Base-by-base conservation (phyloP, 2,329 filamentous ascomycete genomes). In the Nemania sp. region DNA sequence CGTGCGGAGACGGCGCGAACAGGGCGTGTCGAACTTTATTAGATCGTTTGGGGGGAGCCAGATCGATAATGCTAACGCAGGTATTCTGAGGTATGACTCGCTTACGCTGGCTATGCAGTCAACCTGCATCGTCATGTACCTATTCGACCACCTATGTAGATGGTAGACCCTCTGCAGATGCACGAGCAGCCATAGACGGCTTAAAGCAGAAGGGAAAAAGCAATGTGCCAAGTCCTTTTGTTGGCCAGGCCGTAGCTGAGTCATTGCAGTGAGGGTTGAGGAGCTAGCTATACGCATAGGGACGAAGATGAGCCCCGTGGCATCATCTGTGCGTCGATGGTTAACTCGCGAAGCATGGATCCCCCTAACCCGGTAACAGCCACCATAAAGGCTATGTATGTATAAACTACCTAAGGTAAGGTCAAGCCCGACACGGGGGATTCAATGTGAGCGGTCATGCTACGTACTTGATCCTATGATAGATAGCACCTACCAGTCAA, bases 61-160 rank as follows among this genome's bases (percentile, higher is more conserved):
- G 27, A 66, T 49, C 51, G 56, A 66, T 20, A 15, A 26, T 52
- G 11, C 11, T n/a, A 11, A 38, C 5, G 11, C 15, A 11, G 22
- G 47, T 59, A 62, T 66, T 63, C 65, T 61, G 32, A 27, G 43
- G 18, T 56, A 64, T 68, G 66, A 67, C 66, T 68, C 66, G 66
- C 66, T 68, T 68, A 56, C 61, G 20, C 54, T 11, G 49, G 22
- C 56, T 51, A 64, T 61, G 61, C 56, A 55, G 57, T 22, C 35
- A 47, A 64, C 60, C 65, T 67, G 65, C 65, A 67, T 38, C 55
- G 24, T 26, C 58, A n/a, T n/a, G n/a, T n/a, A 47, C 22, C 29
- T 64, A 35, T 55, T 67, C 60, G 51, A 59, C 45, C 20, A 26
- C 24, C 57, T 38, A 22, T 26, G 22, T 24, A 8, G 6, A 47